A percentile compares a stretch with the other conserved stretches of the same genome.
Conservation (phyloP, 1,284 basidiomycete species). For the Pascua sp. region DNA sequence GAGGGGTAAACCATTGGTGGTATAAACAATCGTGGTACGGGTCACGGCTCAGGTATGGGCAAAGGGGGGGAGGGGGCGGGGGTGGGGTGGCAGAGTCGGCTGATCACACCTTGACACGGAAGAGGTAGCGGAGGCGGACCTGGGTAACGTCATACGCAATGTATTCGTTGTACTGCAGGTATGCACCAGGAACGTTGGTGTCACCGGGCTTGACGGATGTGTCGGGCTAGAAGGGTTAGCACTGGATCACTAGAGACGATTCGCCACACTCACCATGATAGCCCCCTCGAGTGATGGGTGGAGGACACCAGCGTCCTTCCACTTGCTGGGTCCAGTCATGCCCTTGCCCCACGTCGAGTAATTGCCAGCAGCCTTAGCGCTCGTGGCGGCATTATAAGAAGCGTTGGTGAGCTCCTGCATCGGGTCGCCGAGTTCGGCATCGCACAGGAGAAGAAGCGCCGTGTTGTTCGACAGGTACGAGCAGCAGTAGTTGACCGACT, state of each 20-base stretch:
- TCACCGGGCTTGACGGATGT: conserved; percentile 1
- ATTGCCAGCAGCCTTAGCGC: conserved; percentile 9
- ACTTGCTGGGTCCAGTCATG: conserved; percentile 10
- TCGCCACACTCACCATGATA: conserved; percentile 7
- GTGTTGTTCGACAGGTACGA: conserved; percentile 31
- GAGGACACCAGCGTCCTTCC: conserved; percentile 19
- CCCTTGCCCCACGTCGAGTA: conserved; percentile 21
- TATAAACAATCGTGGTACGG: too few relatives aligned
- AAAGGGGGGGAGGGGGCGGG: too few relatives aligned
- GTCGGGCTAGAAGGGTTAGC: conserved; percentile 9
- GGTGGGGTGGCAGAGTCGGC: too few relatives aligned
- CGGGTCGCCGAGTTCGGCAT: conserved; percentile 21
- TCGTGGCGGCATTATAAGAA: conserved; percentile 15
- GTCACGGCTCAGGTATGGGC: too few relatives aligned
- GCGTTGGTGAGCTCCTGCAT: conserved; percentile 13
- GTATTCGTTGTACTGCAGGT: conserved; percentile 23
- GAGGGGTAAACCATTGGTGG: too few relatives aligned
- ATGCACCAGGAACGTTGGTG: conserved; percentile 10
- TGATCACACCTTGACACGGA: conserved; percentile 10
- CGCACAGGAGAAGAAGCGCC: conserved; percentile 21
- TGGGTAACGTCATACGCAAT: conserved; percentile 18
- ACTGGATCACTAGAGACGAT: neutral
- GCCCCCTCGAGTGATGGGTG: conserved; percentile 16
- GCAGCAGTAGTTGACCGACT: conserved; percentile 63
- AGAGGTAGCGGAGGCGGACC: conserved; percentile 21